A percentile compares a stretch with the other conserved stretches of the same genome.
phyloP scores from a whole-genome alignment of 2,329 filamentous ascomycete species.

The Blastomyces percursus region DNA sequence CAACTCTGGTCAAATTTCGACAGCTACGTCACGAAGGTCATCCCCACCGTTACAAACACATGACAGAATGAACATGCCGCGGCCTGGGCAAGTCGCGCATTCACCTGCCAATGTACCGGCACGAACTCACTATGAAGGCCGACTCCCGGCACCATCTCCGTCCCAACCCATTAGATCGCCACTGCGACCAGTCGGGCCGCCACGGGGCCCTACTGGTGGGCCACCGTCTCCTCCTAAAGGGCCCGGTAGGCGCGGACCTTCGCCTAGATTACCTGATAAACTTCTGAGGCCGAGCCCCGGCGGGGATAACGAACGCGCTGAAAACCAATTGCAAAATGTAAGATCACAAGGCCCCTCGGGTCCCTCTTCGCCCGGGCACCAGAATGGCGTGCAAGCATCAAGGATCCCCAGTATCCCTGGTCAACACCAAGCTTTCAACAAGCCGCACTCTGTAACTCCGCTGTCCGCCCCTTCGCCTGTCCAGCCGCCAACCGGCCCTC shows the following conservation, averaged over 20 bases:
- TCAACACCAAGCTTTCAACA: conserved; percentile 23
- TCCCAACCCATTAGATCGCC: conserved; percentile 8
- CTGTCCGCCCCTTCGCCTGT: conserved; percentile 31
- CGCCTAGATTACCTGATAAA: conserved; percentile 13
- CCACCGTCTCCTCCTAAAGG: conserved; percentile 11
- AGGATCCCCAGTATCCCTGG: conserved; percentile 5
- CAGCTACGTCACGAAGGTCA: conserved; percentile 48
- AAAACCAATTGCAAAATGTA: background rate
- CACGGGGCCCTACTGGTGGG: conserved; percentile 2
- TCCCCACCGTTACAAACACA: conserved; percentile 45
- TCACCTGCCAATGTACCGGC: conserved; percentile 16
- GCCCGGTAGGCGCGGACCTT: conserved; percentile 2
- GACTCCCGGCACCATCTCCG: conserved; percentile 12
- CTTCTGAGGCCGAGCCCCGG: conserved; percentile 6
- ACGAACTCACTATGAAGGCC: conserved; percentile 8
- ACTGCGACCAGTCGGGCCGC: conserved; percentile 8
- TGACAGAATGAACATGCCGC: conserved; percentile 23
- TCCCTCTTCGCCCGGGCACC: background rate
- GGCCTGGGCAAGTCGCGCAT: conserved; percentile 17
- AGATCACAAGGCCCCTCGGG: background rate
- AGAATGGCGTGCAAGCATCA: conserved; percentile 4
- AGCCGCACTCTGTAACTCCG: conserved; percentile 19
- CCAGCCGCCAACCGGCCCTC: conserved; percentile 25
- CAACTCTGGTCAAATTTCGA: conserved; percentile 45
- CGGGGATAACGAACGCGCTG: background rate